These are phyloP conservation scores for Strobilomyces echinocephalus DNA, from an alignment of 768 basidiomycete species.

Conservation along the genomic window DNA sequence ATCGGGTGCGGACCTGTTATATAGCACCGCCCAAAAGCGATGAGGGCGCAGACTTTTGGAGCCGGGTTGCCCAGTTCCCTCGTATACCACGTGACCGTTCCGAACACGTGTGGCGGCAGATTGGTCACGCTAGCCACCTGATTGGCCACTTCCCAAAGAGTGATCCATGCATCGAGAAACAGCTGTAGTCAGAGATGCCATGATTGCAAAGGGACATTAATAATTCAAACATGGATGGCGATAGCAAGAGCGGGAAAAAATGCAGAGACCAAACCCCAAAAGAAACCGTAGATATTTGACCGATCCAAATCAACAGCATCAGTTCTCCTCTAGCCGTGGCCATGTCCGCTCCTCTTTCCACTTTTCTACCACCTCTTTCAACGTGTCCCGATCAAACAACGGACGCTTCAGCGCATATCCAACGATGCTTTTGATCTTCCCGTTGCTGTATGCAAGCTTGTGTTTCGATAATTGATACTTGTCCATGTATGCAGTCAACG, in stretches of 20 bases:
- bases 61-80: too few species aligned
- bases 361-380: slow-evolving; percentile 71
- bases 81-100: too few species aligned
- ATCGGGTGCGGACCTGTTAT: neutral
- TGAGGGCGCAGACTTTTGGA: neutral
- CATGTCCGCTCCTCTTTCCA: slow-evolving; percentile 67
- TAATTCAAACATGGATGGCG: neutral
- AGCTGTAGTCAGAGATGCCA: too few species aligned
- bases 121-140: too few species aligned
- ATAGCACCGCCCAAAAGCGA: neutral
- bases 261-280: slow-evolving; percentile 17
- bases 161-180: too few species aligned
- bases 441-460: slow-evolving; percentile 60
- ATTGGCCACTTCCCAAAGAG: too few species aligned
- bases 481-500: slow-evolving; percentile 77
- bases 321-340: slow-evolving; percentile 23
- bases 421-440: slow-evolving; percentile 68
- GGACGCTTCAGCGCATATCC: slow-evolving; percentile 66
- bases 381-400: slow-evolving; percentile 51
- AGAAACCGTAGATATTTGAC: slow-evolving; percentile 14
- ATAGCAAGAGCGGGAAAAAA: slow-evolving; percentile 10
- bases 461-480: slow-evolving; percentile 67
- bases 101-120: too few species aligned
- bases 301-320: neutral
- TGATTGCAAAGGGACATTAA: too few species aligned